phyloP scores from a whole-genome alignment of 2,329 filamentous ascomycete species.

The Aspergillus quadrilineatus region DNA sequence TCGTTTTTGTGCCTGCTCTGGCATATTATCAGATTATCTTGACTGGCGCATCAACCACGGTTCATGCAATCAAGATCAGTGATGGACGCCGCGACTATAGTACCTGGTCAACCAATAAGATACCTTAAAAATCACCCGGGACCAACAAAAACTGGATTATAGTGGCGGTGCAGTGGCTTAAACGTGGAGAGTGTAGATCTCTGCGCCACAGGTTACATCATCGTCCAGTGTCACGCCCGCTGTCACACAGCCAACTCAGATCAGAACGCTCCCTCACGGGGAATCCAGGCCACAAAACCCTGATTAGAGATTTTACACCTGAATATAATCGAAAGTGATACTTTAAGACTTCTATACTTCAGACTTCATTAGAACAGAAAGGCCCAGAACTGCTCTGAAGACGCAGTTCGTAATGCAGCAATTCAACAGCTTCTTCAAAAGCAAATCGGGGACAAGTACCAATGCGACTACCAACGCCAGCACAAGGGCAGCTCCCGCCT shows the following conservation, averaged over 20 bases:
- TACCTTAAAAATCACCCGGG: background rate
- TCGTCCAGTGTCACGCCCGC: background rate
- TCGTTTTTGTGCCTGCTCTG: too few species aligned
- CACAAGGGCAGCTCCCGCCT: too few species aligned
- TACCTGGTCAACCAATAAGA: background rate
- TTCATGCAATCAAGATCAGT: background rate
- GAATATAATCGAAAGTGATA: too few species aligned
- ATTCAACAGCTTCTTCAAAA: conserved; percentile 45
- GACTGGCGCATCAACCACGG: background rate
- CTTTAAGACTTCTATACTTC: too few species aligned
- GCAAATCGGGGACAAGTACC: conserved; percentile 23
- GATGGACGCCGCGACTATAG: background rate
- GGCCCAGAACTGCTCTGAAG: too few species aligned
- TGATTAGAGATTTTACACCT: too few species aligned
- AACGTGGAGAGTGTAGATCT: background rate
- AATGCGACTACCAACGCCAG: conserved; percentile 10
- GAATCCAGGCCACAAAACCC: too few species aligned
- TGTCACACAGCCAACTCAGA: background rate
- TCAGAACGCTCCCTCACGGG: background rate
- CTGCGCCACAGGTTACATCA: conserved; percentile 1
- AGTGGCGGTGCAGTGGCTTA: conserved; percentile 4
- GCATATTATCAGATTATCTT: background rate
- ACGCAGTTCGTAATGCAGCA: conserved; percentile 39
- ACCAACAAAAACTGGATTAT: background rate
- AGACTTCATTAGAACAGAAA: too few species aligned